Percentiles rank a stretch among this genome's conserved stretches.
Conservation (phyloP, 2,329 filamentous ascomycete genomes). For the Xylariales sp. region DNA sequence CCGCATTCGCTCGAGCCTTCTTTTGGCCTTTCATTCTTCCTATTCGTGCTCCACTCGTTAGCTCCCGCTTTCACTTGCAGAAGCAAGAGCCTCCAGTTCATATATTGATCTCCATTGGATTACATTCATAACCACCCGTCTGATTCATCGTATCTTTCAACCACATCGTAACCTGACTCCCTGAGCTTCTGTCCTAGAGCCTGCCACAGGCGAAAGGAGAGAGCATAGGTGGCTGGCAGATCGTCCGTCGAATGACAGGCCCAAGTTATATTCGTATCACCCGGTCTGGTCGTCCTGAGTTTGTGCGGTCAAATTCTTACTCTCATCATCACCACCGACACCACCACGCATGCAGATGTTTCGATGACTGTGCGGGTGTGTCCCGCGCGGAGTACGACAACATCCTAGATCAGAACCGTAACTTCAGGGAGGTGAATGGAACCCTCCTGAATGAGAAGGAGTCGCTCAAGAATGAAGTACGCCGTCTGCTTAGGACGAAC, state of each 20-base stretch:
- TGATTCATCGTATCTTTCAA: not conserved
- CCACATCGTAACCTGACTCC: not conserved
- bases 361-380: conserved; percentile 22
- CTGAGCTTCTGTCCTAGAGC: not conserved
- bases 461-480: conserved; percentile 17
- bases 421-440: conserved; percentile 11
- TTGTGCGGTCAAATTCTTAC: conserved; percentile 20
- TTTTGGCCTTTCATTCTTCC: conserved; percentile 7
- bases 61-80: conserved; percentile 6
- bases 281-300: conserved; percentile 13
- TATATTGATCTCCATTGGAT: conserved; percentile 1
- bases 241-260: conserved; percentile 6
- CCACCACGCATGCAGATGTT: conserved; percentile 14
- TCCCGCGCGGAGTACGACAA: conserved; percentile 19
- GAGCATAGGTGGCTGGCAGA: not conserved
- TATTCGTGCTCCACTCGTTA: conserved; percentile 9
- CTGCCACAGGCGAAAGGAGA: not conserved
- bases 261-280: conserved; percentile 13
- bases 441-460: conserved; percentile 17
- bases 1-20: conserved; percentile 5
- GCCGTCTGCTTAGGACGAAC: conserved; percentile 13
- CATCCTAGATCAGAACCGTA: conserved; percentile 16
- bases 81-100: not conserved
- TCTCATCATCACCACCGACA: conserved; percentile 17
- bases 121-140: not conserved